These are phyloP conservation scores for Blepharisma undulans DNA, from an alignment of 169 alveolate genomes.

Conservation along the genomic window DNA sequence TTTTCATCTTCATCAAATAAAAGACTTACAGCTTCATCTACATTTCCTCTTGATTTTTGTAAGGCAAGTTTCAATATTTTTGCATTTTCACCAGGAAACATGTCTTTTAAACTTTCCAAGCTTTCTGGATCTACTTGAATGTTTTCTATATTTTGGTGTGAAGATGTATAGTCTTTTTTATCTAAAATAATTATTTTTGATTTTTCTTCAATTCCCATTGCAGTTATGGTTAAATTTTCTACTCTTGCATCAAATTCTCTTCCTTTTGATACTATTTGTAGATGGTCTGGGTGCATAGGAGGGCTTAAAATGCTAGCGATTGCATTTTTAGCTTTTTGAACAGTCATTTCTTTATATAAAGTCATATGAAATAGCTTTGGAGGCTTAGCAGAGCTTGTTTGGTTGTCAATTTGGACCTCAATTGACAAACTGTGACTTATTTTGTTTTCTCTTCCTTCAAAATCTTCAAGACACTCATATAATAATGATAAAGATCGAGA, in stretches of 20 bases:
- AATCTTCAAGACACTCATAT: conserved; percentile 1
- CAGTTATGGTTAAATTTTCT: background rate
- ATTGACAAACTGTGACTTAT: background rate
- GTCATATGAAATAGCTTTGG: background rate
- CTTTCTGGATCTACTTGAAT: background rate
- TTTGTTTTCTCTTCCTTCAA: background rate
- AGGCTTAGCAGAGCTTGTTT: background rate
- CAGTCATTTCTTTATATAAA: background rate
- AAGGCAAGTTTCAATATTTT: conserved; percentile 16
- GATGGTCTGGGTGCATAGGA: background rate
- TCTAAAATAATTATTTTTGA: background rate
- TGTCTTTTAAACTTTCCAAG: background rate
- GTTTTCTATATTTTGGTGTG: background rate
- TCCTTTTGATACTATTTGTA: background rate
- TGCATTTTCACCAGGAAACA: background rate
- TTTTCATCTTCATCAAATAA: background rate
- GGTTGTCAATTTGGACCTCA: background rate
- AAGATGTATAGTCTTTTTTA: background rate
- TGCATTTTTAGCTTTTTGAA: background rate
- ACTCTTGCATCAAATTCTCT: background rate
- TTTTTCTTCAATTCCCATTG: background rate
- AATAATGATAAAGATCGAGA: background rate
- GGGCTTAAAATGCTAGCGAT: background rate
- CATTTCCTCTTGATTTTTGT: background rate
- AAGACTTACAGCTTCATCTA: conserved; percentile 17